Percentiles rank a stretch among this genome's conserved stretches.
phyloP scores from a whole-genome alignment of 176 grass and related monocot genomes.

The Oropetium thomaeum region DNA sequence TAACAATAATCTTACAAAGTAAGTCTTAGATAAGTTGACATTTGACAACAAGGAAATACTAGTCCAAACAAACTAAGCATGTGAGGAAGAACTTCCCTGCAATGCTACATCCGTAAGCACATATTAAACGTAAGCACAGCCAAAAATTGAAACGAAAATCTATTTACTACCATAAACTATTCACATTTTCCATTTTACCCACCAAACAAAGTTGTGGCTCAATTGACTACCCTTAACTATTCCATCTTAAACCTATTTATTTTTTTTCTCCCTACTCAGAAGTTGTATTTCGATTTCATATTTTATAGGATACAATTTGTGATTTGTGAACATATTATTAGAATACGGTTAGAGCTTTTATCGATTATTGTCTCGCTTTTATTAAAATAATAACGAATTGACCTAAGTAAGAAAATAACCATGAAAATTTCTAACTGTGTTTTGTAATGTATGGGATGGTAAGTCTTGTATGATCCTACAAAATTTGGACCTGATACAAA shows the following conservation, averaged over 20 bases:
- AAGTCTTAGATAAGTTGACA: not conserved
- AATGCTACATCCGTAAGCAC: not conserved
- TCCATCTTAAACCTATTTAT: not conserved
- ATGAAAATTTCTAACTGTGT: not conserved
- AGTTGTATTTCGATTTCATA: not conserved
- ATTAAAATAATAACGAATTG: not conserved
- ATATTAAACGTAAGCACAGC: slow-evolving; percentile 1
- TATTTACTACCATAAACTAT: not conserved
- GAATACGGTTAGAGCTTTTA: not conserved
- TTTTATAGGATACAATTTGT: not conserved
- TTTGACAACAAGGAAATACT: not conserved
- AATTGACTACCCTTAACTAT: not conserved
- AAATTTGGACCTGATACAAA: not conserved
- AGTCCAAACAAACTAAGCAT: not conserved
- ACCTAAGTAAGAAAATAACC: not conserved
- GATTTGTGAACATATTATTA: no score
- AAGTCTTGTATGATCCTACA: not conserved
- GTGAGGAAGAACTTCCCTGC: not conserved
- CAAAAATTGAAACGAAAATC: not conserved
- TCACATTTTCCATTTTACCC: not conserved
- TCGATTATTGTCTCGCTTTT: not conserved
- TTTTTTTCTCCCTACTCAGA: not conserved
- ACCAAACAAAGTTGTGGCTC: not conserved
- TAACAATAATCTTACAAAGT: not conserved
- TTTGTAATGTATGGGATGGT: not conserved